Evolutionary conservation across 176 grass and related monocot species (phyloP), one percentile per base, ranked within the genome.

Genomic region (Oryza glumipatula): DNA sequence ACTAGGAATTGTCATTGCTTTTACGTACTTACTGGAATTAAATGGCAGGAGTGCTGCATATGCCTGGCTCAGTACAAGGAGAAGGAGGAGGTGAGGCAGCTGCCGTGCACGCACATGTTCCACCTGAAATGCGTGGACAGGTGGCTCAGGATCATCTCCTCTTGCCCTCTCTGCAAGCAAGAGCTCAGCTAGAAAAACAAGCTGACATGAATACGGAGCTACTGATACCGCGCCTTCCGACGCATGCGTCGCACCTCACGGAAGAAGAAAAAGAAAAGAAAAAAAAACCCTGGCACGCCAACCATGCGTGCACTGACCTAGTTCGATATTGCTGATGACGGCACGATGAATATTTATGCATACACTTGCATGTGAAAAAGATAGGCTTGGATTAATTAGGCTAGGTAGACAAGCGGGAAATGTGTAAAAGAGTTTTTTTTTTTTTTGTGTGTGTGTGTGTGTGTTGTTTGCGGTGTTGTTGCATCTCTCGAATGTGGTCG

Each of bases 61-160:
- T 99, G 96, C 61, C 84, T 99, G 39, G 88, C 96, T 21, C 89
- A 82, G 33, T 99, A 99, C 90, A 73, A 51, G 81, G 96, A 94
- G 77, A 92, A 81, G 54, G 91, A 99, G 72, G 96, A 99, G 81
- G 84, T 99, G 88, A 88, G 96, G 84, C 91, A 92, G 81, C 86
- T 99, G 76, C 94, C 96, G 39, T 99, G 96, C 84, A 85, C 88
- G 33, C 94, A 99, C 76, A 60, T 94, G 80, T 99, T 96, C 80
- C 96, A 99, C 85, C 96, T 92, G 45, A 88, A 75, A 74, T 99
- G 96, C 68, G 96, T 99, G 56, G 94, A 96, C 69, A 89, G 89
- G 81, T 99, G 96, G 96, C 88, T 99, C 11, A 94, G 89, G 90
- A 99, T 99, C 76, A 99, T 96, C 79, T 99, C 94, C 65, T 96